Evolutionary conservation across 495 filamentous ascomycete species (phyloP).

Genomic region (Aspergillus egyptiacus): DNA sequence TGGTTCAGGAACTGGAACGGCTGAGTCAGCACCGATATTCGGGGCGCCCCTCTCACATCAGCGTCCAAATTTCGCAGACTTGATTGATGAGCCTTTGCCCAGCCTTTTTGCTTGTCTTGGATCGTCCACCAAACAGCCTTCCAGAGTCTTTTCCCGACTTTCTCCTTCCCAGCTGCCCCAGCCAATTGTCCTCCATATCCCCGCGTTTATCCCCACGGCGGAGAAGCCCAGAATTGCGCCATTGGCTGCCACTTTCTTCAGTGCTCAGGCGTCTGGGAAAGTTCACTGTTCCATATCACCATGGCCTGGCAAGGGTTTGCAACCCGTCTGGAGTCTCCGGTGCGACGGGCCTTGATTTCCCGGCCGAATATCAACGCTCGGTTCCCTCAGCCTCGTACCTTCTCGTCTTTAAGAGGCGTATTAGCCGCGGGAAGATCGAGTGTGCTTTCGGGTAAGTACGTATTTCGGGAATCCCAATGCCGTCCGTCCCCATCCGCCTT

Average conservation of each 20-base stretch:
- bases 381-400: conserved; percentile 12
- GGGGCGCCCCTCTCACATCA: background rate
- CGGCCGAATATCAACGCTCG: conserved; percentile 31
- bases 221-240: conserved; percentile 13
- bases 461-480: conserved; percentile 11
- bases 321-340: conserved; percentile 32
- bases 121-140: conserved; percentile 5
- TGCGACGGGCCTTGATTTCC: conserved; percentile 25
- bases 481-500: background rate
- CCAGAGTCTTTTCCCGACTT: background rate
- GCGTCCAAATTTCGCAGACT: conserved; percentile 5
- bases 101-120: conserved; percentile 2
- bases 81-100: conserved; percentile 3
- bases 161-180: conserved; percentile 4
- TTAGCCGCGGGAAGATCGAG: conserved; percentile 27
- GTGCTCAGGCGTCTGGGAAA: background rate
- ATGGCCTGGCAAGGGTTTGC: conserved; percentile 39
- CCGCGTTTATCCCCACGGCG: conserved; percentile 14
- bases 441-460: conserved; percentile 26
- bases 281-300: background rate
- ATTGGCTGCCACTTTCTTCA: conserved; percentile 8
- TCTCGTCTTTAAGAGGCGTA: conserved; percentile 16
- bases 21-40: conserved; percentile 8
- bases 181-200: conserved; percentile 2
- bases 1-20: conserved; percentile 3